These are phyloP conservation scores for Colletotrichum horii DNA, from an alignment of 2,329 filamentous ascomycete species.

Conservation along the genomic window DNA sequence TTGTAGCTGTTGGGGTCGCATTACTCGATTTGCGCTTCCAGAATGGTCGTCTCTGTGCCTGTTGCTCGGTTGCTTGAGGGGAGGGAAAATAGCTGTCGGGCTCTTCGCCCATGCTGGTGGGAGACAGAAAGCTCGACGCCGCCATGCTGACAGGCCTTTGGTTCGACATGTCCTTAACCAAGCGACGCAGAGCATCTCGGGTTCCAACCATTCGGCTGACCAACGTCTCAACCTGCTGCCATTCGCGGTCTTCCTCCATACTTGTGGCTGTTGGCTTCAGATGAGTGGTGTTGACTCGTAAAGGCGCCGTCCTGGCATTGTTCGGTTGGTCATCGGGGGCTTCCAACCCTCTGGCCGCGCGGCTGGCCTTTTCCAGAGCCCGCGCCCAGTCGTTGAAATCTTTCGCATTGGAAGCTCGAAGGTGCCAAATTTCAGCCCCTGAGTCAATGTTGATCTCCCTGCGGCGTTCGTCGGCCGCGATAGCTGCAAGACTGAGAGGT, in stretches of 20 bases:
- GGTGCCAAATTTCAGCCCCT: conserved; percentile 95
- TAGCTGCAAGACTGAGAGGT: conserved; percentile 86
- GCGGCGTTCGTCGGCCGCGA: conserved; percentile 86
- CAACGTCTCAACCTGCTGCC: conserved; percentile 84
- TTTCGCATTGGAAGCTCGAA: conserved; percentile 79
- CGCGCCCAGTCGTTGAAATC: conserved; percentile 90
- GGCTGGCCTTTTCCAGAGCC: conserved; percentile 83
- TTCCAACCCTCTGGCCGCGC: conserved; percentile 61
- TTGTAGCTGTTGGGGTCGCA: conserved; percentile 55
- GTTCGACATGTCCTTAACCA: conserved; percentile 84
- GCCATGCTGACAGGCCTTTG: conserved; percentile 52
- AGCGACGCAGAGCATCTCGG: conserved; percentile 82
- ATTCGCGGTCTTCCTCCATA: conserved; percentile 76
- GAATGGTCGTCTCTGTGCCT: conserved; percentile 64
- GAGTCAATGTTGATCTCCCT: conserved; percentile 97
- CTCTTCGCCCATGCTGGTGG: conserved; percentile 44
- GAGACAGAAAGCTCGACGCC: conserved; percentile 43
- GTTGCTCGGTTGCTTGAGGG: conserved; percentile 58
- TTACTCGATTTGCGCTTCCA: conserved; percentile 88
- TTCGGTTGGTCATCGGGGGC: conserved; percentile 19
- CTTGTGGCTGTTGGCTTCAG: conserved; percentile 34
- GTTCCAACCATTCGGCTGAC: conserved; percentile 88
- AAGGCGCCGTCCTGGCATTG: conserved; percentile 25
- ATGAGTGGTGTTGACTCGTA: conserved; percentile 32
- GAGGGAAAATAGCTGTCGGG: conserved; percentile 60